Base-by-base conservation (phyloP, 768 basidiomycete species). In the Russula sp. region DNA sequence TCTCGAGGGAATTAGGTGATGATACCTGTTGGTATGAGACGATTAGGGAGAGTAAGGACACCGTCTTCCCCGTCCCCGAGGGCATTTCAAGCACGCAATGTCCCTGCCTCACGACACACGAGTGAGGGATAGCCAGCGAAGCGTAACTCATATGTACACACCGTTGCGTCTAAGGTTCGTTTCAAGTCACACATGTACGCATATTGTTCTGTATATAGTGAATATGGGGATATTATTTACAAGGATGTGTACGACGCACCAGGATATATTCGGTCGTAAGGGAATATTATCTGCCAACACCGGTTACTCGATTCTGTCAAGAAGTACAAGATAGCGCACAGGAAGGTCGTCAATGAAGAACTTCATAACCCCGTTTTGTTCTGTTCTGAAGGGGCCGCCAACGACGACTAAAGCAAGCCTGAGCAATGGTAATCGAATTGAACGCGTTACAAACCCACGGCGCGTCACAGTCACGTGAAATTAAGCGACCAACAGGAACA, bases 21-120 rank as follows among this genome's bases (percentile, higher is more conserved):
- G 16, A 34, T 54, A 91, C 96, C 79, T 97, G 94, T 76, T 98
- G 96, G 72, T 98, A 99, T 14, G 96, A 97, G 42, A 99, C 89
- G 75, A 99, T 99, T 60, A 99, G 76, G 2, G 92, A 94, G 18
- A 99, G 79, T 9, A 99, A 79, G 11, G 94, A 98, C 31, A 99
- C 97, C 0, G 97, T 99, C 79, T 99, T 99, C 27, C 97, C 97
- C 22, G 97, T 99, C 16, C 97, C 97, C 11, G 97, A 98, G 65
- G 97, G 97, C 97, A 99, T 99, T 78, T 99, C 97, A 42, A 99
- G 82, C n/a, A 98, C 93, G 73, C 97, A 98, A 69, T 99, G 97
- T 55, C 97, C 97, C 94, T 98, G 71, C 42, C 68, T 47, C 59
- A 20, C 35, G 35, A 39, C 32, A 37, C 27, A 49, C 27, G 45